Conservation (phyloP, 805 yeast genomes). For the Yarrowia keelungensis region DNA sequence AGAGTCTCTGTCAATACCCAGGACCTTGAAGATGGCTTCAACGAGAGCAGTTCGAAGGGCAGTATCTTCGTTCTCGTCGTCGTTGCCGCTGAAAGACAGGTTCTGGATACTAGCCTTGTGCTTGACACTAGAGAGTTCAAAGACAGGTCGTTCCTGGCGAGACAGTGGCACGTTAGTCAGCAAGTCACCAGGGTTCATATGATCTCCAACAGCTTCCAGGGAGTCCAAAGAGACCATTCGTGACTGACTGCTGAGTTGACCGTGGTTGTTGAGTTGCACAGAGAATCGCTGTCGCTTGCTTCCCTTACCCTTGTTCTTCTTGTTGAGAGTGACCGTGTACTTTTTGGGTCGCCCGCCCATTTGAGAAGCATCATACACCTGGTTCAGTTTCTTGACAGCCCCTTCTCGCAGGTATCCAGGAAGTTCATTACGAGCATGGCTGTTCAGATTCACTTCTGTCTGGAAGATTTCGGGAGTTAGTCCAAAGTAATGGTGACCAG, state of each 20-base stretch:
- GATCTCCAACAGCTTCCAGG: constrained; percentile 44
- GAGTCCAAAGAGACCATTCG: constrained; percentile 40
- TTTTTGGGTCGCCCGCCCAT: constrained; percentile 37
- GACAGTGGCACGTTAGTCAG: constrained; percentile 74
- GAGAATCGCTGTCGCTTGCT: constrained; percentile 39
- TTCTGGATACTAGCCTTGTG: constrained; percentile 27
- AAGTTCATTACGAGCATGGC: constrained; percentile 55
- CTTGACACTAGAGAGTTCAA: constrained; percentile 10
- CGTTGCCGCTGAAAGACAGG: constrained; percentile 43
- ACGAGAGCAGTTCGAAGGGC: constrained; percentile 68
- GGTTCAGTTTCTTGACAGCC: constrained; percentile 40
- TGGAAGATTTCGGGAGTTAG: constrained; percentile 79
- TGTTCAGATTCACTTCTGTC: constrained; percentile 73
- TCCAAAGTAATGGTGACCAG: constrained; percentile 86
- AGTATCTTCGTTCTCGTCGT: constrained; percentile 75
- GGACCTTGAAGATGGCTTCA: constrained; percentile 69
- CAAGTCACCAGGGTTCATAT: constrained; percentile 83
- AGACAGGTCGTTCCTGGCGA: constrained; percentile 40
- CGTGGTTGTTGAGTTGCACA: constrained; percentile 20
- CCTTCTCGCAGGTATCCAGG: constrained; percentile 58
- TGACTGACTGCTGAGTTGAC: constrained; percentile 11
- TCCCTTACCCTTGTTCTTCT: constrained; percentile 34
- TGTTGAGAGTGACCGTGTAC: constrained; percentile 33
- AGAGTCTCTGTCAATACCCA: constrained; percentile 63
- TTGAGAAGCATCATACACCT: constrained; percentile 27